Evolutionary conservation across 805 yeast species (phyloP).

Genomic region (Yamadazyma philogaea): DNA sequence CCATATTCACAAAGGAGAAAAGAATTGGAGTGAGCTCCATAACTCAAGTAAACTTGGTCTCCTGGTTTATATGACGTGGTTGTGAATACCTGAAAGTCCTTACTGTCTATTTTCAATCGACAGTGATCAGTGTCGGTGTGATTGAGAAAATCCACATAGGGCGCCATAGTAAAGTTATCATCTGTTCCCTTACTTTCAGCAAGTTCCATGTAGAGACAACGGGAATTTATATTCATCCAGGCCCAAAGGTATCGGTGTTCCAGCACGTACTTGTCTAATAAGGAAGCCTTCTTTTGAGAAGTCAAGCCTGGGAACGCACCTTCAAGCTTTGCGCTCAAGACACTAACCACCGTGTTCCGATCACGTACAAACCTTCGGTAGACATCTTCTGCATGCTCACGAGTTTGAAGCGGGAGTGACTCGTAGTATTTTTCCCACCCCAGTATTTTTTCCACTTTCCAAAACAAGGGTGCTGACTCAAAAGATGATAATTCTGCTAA

Average conservation of each 20-base stretch:
- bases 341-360: conserved; percentile 29
- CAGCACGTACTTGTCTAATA: background rate
- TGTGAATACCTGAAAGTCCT: conserved; percentile 52
- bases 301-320: background rate
- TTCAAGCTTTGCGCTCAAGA: background rate
- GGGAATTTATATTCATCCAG: conserved; percentile 87
- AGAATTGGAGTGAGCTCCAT: conserved; percentile 87
- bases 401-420: conserved; percentile 45
- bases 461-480: conserved; percentile 55
- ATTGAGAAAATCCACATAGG: conserved; percentile 84
- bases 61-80: conserved; percentile 23
- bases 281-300: background rate
- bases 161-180: conserved; percentile 86
- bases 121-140: conserved; percentile 60
- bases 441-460: conserved; percentile 43
- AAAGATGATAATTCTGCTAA: conserved; percentile 61
- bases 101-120: conserved; percentile 40
- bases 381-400: conserved; percentile 41
- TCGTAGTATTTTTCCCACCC: conserved; percentile 26
- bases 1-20: conserved; percentile 86
- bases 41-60: conserved; percentile 69
- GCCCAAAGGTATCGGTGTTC: conserved; percentile 44
- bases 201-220: conserved; percentile 79
- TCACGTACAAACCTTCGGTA: conserved; percentile 44
- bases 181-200: conserved; percentile 48